A percentile compares a stretch with the other conserved stretches of the same genome.
Evolutionary conservation across 1,284 basidiomycete species (phyloP).

Genomic region (Albatrellus sp.): DNA sequence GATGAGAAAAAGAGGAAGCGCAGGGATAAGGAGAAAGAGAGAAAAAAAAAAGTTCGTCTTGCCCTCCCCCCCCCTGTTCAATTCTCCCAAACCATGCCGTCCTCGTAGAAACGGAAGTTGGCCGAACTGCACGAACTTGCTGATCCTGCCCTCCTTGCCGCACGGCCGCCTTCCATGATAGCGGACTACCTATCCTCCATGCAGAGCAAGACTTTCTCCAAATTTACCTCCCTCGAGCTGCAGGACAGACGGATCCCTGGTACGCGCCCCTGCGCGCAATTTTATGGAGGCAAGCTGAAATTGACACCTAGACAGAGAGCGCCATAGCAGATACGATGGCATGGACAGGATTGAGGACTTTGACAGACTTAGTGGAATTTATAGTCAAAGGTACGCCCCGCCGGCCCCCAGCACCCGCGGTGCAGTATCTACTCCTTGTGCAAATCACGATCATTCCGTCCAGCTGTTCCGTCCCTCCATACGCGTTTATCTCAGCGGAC

Average conservation of each 20-base stretch:
- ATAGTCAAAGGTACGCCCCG: conserved; percentile 46
- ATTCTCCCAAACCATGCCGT: conserved; percentile 9
- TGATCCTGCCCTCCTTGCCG: conserved; percentile 38
- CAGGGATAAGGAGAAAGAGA: conserved; percentile 58
- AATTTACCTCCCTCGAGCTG: conserved; percentile 59
- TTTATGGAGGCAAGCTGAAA: conserved; percentile 22
- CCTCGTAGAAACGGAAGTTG: conserved; percentile 48
- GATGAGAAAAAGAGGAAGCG: conserved; percentile 55
- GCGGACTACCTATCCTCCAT: conserved; percentile 45
- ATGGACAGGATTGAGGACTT: conserved; percentile 57
- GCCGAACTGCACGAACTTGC: conserved; percentile 27
- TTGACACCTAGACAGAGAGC: conserved; percentile 47
- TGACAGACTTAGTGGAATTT: conserved; percentile 60
- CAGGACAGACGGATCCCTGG: conserved; percentile 63
- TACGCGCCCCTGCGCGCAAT: conserved; percentile 21
- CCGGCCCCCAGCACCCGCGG: neutral
- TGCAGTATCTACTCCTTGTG: neutral
- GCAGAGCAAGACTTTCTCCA: conserved; percentile 53
- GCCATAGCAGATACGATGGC: conserved; percentile 61
- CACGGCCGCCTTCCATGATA: conserved; percentile 40
- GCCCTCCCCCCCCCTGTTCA: neutral
- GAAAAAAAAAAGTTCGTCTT: conserved; percentile 42
- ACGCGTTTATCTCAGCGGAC: conserved; percentile 60
- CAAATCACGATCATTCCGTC: neutral
- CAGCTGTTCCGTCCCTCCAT: conserved; percentile 58